Base-by-base conservation (phyloP, 306 rosid genomes). In the Dryas octopetala region DNA sequence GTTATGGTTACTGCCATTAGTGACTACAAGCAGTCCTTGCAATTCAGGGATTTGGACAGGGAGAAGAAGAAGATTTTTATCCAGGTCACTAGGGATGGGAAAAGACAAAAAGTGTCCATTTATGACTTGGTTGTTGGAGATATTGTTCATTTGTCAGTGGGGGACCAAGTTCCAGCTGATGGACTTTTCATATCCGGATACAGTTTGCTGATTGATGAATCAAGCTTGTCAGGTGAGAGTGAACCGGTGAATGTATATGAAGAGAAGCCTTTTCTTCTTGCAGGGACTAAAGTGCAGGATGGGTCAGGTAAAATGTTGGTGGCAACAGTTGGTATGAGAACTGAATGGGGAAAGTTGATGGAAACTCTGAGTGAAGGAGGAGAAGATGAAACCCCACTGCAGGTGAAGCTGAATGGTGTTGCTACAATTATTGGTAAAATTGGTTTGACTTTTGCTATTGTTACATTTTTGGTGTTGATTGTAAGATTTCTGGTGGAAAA, bases 331-430 rank as follows among this genome's bases (percentile, higher is more conserved):
- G 98, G 98, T 41, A 95, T 95, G 98, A 91, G 85, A 77, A 95
- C 98, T 15, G 98, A 95, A 89, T 95, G 98, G 98, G 98, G 98
- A 78, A 95, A 89, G 81, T 77, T 95, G 91, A 95, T 95, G 97
- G 98, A 90, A 82, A 89, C 98, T 45, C 66, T 95, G 44, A 90
- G 70, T 11, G 96, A 95, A 83, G 97, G 97, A 58, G 98, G 98
- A 74, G 97, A 91, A 49, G 98, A 95, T 71, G 98, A 95, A 88
- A 95, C 98, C 49, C 98, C 98, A 15, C 86, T 95, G 87, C 98
- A 91, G 88, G 98, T 95, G 74, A 95, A 95, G 81, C 76, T 95
- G 84, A 91, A 95, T 62, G 98, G 98, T 67, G 98, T 95, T 57
- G 96, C 98, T 79, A 95, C 96, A 26, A 65, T 95, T 68, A 91